Conservation (phyloP, 2,329 filamentous ascomycete species). For the Nigrospora oryzae region DNA sequence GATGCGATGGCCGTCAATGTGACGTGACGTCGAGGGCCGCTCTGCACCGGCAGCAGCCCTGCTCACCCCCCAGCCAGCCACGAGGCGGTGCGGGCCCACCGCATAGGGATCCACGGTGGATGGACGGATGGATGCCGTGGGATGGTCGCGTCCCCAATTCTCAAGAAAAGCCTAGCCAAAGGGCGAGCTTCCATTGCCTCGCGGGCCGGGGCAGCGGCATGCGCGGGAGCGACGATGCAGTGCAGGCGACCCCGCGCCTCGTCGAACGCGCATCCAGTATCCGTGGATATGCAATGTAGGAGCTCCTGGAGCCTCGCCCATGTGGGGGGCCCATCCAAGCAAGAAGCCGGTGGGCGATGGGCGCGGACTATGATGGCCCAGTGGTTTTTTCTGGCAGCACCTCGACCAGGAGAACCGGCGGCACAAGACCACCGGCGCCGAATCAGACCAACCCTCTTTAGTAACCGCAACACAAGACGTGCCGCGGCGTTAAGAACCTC, state of each 20-base stretch:
- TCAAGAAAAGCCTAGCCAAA: background rate
- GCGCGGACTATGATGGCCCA: conserved; percentile 47
- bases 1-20: too few species aligned
- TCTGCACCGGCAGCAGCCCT: too few species aligned
- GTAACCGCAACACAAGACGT: conserved; percentile 23
- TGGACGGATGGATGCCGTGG: background rate
- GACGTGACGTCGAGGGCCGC: too few species aligned
- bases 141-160: background rate
- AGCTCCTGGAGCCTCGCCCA: conserved; percentile 43
- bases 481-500: conserved; percentile 20
- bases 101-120: too few species aligned
- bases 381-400: conserved; percentile 32
- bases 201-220: background rate
- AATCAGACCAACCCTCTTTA: conserved; percentile 18
- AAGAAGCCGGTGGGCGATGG: conserved; percentile 22
- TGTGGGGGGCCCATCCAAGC: conserved; percentile 18
- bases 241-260: background rate
- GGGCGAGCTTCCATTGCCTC: background rate
- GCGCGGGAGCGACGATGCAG: background rate
- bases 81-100: too few species aligned
- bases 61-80: too few species aligned
- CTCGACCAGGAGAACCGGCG: conserved; percentile 4
- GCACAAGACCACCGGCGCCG: conserved; percentile 12
- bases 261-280: too few species aligned
- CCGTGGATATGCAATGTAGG: too few species aligned